phyloP scores from a whole-genome alignment of 495 filamentous ascomycete species.

The Podospora pseudoanserina region DNA sequence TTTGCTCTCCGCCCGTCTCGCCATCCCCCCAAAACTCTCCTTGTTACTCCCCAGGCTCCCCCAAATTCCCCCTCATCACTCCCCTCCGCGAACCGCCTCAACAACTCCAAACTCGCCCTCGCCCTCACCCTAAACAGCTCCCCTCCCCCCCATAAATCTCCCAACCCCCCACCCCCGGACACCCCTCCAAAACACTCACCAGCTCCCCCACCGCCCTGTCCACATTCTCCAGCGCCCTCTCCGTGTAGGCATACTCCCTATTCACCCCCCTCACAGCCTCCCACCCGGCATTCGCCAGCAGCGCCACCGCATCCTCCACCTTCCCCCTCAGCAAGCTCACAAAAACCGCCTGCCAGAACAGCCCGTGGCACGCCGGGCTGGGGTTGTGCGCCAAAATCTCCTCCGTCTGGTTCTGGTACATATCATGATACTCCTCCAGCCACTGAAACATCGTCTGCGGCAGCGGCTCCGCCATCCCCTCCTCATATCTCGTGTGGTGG shows the following conservation, averaged over 20 bases:
- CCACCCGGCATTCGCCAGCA: conserved; percentile 72
- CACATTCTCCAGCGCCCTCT: conserved; percentile 67
- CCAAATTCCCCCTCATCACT: conserved; percentile 45
- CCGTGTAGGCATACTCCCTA: conserved; percentile 57
- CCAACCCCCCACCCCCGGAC: conserved; percentile 71
- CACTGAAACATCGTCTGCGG: conserved; percentile 75
- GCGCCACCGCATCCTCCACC: conserved; percentile 55
- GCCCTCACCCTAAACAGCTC: conserved; percentile 68
- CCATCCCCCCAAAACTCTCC: conserved; percentile 50
- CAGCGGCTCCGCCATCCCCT: conserved; percentile 47
- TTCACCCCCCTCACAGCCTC: conserved; percentile 63
- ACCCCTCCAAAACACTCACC: conserved; percentile 61
- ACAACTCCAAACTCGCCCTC: conserved; percentile 58
- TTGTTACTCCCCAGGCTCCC: conserved; percentile 32
- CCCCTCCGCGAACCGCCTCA: conserved; percentile 73
- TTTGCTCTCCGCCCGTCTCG: conserved; percentile 71
- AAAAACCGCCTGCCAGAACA: conserved; percentile 78
- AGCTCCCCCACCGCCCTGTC: conserved; percentile 63
- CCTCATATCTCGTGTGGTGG: conserved; percentile 61
- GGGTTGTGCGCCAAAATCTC: conserved; percentile 59
- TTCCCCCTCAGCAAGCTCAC: conserved; percentile 65
- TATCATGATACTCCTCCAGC: conserved; percentile 66
- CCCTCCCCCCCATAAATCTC: conserved; percentile 70
- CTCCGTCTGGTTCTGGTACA: conserved; percentile 56
- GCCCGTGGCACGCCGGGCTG: conserved; percentile 64